Evolutionary conservation across 2,329 filamentous ascomycete genomes (phyloP).

Genomic region (Claviceps sp.): DNA sequence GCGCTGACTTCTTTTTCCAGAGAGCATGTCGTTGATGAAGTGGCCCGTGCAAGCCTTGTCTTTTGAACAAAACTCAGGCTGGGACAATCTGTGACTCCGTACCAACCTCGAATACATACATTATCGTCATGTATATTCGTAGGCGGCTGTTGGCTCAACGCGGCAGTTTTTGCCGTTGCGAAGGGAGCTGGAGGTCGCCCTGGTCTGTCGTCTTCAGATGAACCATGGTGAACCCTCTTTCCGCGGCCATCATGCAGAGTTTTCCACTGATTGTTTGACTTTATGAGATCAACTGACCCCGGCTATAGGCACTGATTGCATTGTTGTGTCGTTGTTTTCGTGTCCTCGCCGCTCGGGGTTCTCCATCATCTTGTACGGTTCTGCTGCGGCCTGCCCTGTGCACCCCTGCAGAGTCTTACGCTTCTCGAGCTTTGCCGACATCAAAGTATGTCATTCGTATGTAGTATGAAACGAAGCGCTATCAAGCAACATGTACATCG

Average conservation of each 20-base stretch:
- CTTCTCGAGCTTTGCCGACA: neutral
- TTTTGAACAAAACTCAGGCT: neutral
- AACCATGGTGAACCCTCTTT: neutral
- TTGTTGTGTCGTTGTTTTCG: neutral
- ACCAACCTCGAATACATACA: neutral
- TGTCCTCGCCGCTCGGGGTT: neutral
- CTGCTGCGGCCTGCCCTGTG: neutral
- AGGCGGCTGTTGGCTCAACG: neutral
- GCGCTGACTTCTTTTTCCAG: neutral
- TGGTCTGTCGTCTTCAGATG: neutral
- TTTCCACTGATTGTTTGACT: neutral
- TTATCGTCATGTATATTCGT: neutral
- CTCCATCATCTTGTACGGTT: neutral
- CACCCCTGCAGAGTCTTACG: neutral
- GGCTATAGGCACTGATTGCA: neutral
- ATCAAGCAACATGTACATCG: neutral
- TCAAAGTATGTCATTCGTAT: neutral
- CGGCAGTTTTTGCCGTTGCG: neutral
- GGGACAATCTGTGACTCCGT: neutral
- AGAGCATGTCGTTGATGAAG: neutral
- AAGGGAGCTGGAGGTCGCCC: neutral
- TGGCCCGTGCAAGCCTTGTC: slow-evolving; percentile 1
- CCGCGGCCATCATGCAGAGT: neutral
- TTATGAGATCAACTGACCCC: neutral
- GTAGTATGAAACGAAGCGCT: neutral